Percentiles rank a stretch among this genome's conserved stretches.
Evolutionary conservation across 2,329 filamentous ascomycete species (phyloP).

Genomic region (Sarocladiaceae sp.): DNA sequence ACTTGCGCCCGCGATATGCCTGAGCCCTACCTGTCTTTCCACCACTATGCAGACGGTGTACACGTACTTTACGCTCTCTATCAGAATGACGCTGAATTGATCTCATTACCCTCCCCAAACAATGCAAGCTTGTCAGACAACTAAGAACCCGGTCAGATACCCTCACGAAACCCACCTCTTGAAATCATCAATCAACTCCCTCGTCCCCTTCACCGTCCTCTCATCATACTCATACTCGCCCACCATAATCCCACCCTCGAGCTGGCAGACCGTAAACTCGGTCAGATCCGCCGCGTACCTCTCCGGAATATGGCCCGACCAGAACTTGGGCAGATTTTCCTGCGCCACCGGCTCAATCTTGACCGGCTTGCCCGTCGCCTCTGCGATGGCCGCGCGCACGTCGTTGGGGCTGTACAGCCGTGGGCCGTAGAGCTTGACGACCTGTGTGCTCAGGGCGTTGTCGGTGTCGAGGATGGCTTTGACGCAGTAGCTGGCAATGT

Average conservation of each 20-base stretch:
- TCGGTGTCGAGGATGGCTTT: constrained; percentile 15
- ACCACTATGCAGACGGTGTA: too few relatives aligned
- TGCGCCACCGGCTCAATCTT: constrained; percentile 17
- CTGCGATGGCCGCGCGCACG: constrained; percentile 21
- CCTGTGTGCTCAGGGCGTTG: constrained; percentile 11
- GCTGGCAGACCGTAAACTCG: constrained; percentile 19
- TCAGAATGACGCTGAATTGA: too few relatives aligned
- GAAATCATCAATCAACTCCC: constrained; percentile 20
- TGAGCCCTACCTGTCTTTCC: too few relatives aligned
- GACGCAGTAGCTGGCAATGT: constrained; percentile 22
- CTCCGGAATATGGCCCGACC: constrained; percentile 16
- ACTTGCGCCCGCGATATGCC: too few relatives aligned
- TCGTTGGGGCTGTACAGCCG: constrained; percentile 21
- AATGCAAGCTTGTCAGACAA: too few relatives aligned
- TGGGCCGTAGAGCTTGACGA: constrained; percentile 22
- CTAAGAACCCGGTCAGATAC: too few relatives aligned
- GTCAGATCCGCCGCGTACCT: constrained; percentile 20
- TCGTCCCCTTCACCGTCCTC: constrained; percentile 17
- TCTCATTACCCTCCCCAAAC: too few relatives aligned
- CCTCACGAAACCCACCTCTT: constrained; percentile 9
- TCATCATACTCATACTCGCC: constrained; percentile 19
- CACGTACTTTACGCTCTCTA: too few relatives aligned
- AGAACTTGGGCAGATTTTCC: constrained; percentile 19
- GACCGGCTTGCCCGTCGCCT: constrained; percentile 19
- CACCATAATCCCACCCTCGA: constrained; percentile 20